Conservation (phyloP, 1,284 basidiomycete genomes). For the Cerrena zonata region DNA sequence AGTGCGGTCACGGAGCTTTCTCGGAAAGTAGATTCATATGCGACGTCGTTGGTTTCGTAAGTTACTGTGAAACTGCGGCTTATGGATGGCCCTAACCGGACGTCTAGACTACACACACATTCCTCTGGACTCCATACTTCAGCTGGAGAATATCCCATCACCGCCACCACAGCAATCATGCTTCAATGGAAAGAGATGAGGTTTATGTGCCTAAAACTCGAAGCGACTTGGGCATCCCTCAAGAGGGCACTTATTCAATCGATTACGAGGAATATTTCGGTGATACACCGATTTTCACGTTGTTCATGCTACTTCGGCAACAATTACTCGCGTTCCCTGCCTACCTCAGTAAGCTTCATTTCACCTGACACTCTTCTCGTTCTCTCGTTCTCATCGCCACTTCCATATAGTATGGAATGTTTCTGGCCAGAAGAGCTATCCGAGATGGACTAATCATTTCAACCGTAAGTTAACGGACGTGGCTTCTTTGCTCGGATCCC, state of each 20-base stretch:
- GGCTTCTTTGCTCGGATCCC: neutral
- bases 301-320: slow-evolving; percentile 46
- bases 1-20: slow-evolving; percentile 11
- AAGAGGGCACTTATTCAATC: slow-evolving; percentile 27
- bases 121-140: slow-evolving; percentile 35
- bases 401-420: slow-evolving; percentile 46
- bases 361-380: neutral
- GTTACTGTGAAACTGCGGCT: neutral
- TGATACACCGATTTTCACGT: slow-evolving; percentile 55
- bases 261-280: slow-evolving; percentile 54
- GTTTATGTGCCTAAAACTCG: slow-evolving; percentile 57
- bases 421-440: slow-evolving; percentile 64
- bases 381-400: neutral
- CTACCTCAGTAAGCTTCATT: slow-evolving; percentile 47
- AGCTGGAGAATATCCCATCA: slow-evolving; percentile 37
- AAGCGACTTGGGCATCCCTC: slow-evolving; percentile 44
- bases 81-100: neutral
- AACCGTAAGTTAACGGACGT: slow-evolving; percentile 36
- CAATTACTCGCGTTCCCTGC: slow-evolving; percentile 76
- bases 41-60: slow-evolving; percentile 9
- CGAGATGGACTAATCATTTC: slow-evolving; percentile 58
- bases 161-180: slow-evolving; percentile 33
- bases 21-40: slow-evolving; percentile 3
- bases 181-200: slow-evolving; percentile 50
- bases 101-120: slow-evolving; percentile 24